Percentiles rank a stretch among this genome's conserved stretches.
Evolutionary conservation across 345 rosid genomes (phyloP).

Genomic region (Hirschfeldia incana): DNA sequence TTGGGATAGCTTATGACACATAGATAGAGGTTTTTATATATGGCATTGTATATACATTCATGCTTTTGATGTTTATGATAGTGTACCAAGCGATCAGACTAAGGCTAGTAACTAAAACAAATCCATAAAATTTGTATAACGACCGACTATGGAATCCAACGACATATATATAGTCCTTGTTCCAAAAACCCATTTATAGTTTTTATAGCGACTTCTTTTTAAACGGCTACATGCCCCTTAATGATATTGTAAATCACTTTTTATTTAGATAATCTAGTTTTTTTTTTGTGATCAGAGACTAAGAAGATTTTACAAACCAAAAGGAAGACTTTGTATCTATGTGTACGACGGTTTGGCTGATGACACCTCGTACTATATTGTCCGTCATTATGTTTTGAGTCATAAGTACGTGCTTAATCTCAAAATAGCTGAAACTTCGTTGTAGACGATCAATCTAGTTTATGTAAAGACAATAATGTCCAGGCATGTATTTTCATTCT

Average conservation of each 20-base stretch:
- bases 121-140: not conserved
- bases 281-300: no score
- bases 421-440: no score
- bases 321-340: no score
- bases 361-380: no score
- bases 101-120: not conserved
- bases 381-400: no score
- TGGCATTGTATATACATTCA: not conserved
- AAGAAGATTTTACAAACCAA: no score
- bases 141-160: not conserved
- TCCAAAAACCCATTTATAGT: no score
- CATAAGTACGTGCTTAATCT: no score
- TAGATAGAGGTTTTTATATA: not conserved
- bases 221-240: not conserved
- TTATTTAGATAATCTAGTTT: no score
- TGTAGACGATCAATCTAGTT: not conserved
- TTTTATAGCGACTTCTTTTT: no score
- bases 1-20: not conserved
- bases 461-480: not conserved
- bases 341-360: no score
- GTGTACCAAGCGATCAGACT: not conserved
- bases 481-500: not conserved
- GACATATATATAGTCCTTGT: not conserved
- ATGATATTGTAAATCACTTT: not conserved
- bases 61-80: not conserved